A percentile compares a stretch with the other conserved stretches of the same genome.
These are phyloP conservation scores for Cercospora sesami DNA, from an alignment of 2,329 filamentous ascomycete species.

Conservation along the genomic window DNA sequence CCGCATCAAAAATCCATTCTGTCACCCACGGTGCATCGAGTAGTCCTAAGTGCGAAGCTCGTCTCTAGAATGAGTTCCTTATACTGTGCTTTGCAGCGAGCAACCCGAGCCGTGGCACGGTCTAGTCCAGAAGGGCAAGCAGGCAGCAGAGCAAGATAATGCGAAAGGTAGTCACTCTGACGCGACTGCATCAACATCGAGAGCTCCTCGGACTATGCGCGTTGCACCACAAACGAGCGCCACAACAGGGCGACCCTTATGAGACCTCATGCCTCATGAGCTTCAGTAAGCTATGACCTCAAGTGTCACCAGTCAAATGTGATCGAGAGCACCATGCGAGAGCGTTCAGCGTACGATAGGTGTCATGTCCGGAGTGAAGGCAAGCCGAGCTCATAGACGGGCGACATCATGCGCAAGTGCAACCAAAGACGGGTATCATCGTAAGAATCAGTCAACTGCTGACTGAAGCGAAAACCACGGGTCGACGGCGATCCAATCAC, in stretches of 20 bases:
- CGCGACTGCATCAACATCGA: constrained; percentile 5
- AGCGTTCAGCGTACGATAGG: constrained; percentile 17
- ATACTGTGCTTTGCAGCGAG: not conserved
- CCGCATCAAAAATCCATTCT: not conserved
- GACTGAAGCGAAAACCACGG: constrained; percentile 6
- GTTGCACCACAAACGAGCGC: constrained; percentile 11
- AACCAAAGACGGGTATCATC: constrained; percentile 25
- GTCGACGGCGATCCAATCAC: constrained; percentile 14
- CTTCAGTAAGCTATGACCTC: constrained; percentile 8
- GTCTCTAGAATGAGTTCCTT: not conserved
- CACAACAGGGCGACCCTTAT: constrained; percentile 8
- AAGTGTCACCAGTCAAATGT: constrained; percentile 11
- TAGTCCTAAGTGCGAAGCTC: not conserved
- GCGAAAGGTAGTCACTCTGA: not conserved
- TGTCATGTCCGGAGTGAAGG: constrained; percentile 14
- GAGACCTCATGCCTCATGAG: constrained; percentile 8
- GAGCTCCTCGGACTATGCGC: not conserved
- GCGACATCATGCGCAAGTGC: constrained; percentile 21
- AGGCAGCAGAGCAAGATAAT: not conserved
- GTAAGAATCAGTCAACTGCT: constrained; percentile 18
- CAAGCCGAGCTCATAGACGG: constrained; percentile 19
- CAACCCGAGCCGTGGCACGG: not conserved
- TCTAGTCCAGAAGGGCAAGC: not conserved
- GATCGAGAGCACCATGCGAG: constrained; percentile 14
- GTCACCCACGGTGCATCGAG: not conserved